Evolutionary conservation across 768 basidiomycete genomes (phyloP).

Genomic region (Calocera cornea): DNA sequence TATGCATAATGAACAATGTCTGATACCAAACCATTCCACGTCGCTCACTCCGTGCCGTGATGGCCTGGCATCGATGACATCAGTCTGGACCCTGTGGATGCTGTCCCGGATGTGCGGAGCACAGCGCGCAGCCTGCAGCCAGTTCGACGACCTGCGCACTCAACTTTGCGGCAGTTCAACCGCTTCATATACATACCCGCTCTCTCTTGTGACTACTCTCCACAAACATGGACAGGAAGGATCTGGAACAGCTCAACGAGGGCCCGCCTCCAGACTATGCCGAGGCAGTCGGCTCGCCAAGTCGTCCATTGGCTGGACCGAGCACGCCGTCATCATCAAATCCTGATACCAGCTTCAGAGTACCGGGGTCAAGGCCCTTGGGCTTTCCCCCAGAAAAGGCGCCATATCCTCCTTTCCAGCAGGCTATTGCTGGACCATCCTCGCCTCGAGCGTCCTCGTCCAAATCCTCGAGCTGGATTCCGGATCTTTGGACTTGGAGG

Average conservation of each 20-base stretch:
- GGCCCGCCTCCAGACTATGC: neutral
- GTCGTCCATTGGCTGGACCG: neutral
- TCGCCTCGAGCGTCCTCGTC: neutral
- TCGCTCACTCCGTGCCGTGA: too few relatives aligned
- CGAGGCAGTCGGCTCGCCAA: neutral
- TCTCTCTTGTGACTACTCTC: neutral
- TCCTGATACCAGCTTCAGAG: neutral
- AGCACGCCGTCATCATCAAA: neutral
- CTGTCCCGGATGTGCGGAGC: too few relatives aligned
- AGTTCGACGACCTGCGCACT: too few relatives aligned
- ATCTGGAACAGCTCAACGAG: neutral
- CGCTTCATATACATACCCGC: too few relatives aligned
- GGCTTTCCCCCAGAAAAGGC: neutral
- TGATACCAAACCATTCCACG: too few relatives aligned
- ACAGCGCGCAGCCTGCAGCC: neutral
- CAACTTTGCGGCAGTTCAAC: too few relatives aligned
- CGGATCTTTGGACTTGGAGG: constrained; percentile 2
- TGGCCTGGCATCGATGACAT: too few relatives aligned
- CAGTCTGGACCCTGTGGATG: too few relatives aligned
- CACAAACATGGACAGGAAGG: neutral
- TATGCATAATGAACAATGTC: too few relatives aligned
- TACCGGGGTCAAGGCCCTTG: neutral
- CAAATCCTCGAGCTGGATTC: neutral
- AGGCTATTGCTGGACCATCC: neutral
- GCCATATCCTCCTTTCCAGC: neutral